Evolutionary conservation across 768 basidiomycete species (phyloP).

Genomic region (Dioszegia aurantiaca): DNA sequence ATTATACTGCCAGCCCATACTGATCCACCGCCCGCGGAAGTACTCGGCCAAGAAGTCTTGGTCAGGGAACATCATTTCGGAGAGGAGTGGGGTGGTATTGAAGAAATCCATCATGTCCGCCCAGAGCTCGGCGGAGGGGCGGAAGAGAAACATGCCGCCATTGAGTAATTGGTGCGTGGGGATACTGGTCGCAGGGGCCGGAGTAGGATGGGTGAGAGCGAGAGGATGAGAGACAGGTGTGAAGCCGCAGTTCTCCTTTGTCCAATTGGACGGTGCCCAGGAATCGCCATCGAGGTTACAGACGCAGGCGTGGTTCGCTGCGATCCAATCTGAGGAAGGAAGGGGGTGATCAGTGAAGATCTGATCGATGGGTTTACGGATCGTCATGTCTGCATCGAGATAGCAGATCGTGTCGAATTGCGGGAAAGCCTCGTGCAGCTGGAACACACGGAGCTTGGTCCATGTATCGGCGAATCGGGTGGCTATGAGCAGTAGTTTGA

Average conservation of each 20-base stretch:
- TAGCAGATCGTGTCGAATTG: conserved; percentile 12
- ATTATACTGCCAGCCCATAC: conserved; percentile 14
- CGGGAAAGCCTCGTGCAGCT: conserved; percentile 14
- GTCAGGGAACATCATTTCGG: conserved; percentile 14
- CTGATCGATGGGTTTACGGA: conserved; percentile 7
- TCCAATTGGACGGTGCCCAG: conserved; percentile 14
- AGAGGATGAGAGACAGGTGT: conserved; percentile 9
- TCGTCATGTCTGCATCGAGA: conserved; percentile 14
- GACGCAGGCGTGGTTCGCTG: conserved; percentile 8
- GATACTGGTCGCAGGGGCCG: neutral
- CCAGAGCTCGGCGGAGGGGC: conserved; percentile 11
- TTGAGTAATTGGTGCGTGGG: conserved; percentile 10
- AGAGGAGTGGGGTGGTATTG: conserved; percentile 12
- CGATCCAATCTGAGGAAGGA: conserved; percentile 2
- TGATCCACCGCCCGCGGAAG: neutral
- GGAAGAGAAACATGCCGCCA: conserved; percentile 11
- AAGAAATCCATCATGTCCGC: conserved; percentile 12
- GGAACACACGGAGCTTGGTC: conserved; percentile 16
- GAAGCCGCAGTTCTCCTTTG: conserved; percentile 8
- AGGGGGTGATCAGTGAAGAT: conserved; percentile 13
- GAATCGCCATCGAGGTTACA: conserved; percentile 16
- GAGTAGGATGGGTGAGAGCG: conserved; percentile 9
- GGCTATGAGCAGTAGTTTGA: conserved; percentile 7
- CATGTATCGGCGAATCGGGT: conserved; percentile 13
- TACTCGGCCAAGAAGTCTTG: conserved; percentile 15